Conservation (phyloP, 495 filamentous ascomycete species). For the Poronia punctata region DNA sequence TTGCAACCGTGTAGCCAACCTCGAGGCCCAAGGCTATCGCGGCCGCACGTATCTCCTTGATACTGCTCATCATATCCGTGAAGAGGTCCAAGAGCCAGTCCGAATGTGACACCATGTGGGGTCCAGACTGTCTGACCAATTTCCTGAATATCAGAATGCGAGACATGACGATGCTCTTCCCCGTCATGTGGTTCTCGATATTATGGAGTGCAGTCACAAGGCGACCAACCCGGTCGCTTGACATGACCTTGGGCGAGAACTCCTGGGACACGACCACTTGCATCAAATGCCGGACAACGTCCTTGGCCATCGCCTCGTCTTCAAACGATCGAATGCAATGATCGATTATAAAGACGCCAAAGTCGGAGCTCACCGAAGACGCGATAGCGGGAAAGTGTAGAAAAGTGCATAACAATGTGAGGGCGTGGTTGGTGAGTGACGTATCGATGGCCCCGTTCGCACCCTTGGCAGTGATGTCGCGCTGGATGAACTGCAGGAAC, state of each 20-base stretch:
- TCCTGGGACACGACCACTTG: slow-evolving; percentile 69
- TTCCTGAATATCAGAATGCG: slow-evolving; percentile 71
- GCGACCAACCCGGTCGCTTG: slow-evolving; percentile 53
- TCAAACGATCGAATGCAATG: slow-evolving; percentile 63
- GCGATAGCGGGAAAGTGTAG: slow-evolving; percentile 61
- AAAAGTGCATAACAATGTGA: slow-evolving; percentile 67
- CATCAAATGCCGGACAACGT: slow-evolving; percentile 68
- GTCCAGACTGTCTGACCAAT: slow-evolving; percentile 59
- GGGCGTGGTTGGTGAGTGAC: slow-evolving; percentile 63
- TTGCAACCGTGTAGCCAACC: slow-evolving; percentile 56
- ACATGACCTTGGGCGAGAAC: slow-evolving; percentile 69
- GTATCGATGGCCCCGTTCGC: slow-evolving; percentile 47
- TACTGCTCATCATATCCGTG: slow-evolving; percentile 65
- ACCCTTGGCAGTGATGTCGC: slow-evolving; percentile 59
- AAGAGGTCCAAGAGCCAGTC: slow-evolving; percentile 81
- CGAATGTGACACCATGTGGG: slow-evolving; percentile 54
- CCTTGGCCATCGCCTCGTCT: slow-evolving; percentile 55
- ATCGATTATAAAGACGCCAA: slow-evolving; percentile 71
- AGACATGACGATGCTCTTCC: slow-evolving; percentile 67
- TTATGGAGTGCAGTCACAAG: slow-evolving; percentile 61
- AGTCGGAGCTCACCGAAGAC: slow-evolving; percentile 61
- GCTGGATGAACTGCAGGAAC: slow-evolving; percentile 68
- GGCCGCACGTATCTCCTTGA: slow-evolving; percentile 66
- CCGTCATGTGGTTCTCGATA: slow-evolving; percentile 65
- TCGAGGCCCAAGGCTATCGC: slow-evolving; percentile 68